phyloP scores from a whole-genome alignment of 768 basidiomycete species.

The Mycena olivaceomarginata region DNA sequence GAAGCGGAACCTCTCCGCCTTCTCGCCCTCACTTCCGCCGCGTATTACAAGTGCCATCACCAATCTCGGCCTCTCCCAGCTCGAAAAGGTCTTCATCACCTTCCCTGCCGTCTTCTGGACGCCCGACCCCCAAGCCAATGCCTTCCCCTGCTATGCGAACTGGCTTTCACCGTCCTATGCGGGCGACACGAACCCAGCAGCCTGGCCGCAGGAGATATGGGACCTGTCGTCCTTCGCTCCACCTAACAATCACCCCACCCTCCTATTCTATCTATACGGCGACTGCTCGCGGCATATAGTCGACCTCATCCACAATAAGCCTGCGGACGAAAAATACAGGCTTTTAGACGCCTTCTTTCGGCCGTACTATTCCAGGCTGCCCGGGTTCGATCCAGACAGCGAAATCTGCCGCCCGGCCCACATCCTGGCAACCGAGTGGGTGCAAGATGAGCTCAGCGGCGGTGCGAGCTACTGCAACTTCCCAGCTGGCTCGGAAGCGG shows the following conservation, averaged over 20 bases:
- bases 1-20: slow-evolving; percentile 40
- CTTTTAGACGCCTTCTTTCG: slow-evolving; percentile 43
- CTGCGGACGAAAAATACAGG: slow-evolving; percentile 41
- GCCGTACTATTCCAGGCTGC: slow-evolving; percentile 46
- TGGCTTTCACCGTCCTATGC: slow-evolving; percentile 45
- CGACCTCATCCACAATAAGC: slow-evolving; percentile 38
- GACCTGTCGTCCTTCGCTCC: slow-evolving; percentile 44
- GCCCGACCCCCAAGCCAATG: slow-evolving; percentile 36
- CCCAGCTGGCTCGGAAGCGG: slow-evolving; percentile 41
- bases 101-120: slow-evolving; percentile 46
- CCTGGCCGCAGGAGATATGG: slow-evolving; percentile 48
- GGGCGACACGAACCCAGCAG: slow-evolving; percentile 43
- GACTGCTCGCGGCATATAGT: slow-evolving; percentile 47
- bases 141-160: slow-evolving; percentile 43
- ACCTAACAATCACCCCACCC: slow-evolving; percentile 47
- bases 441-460: slow-evolving; percentile 40
- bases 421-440: slow-evolving; percentile 47
- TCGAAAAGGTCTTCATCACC: slow-evolving; percentile 48
- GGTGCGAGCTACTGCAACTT: slow-evolving; percentile 47
- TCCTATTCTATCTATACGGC: slow-evolving; percentile 46
- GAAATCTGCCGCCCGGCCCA: slow-evolving; percentile 35
- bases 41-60: slow-evolving; percentile 41
- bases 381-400: slow-evolving; percentile 35
- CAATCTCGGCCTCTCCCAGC: slow-evolving; percentile 46
- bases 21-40: slow-evolving; percentile 38